Base-by-base conservation (phyloP, 805 yeast species). In the Pichia scutulata region DNA sequence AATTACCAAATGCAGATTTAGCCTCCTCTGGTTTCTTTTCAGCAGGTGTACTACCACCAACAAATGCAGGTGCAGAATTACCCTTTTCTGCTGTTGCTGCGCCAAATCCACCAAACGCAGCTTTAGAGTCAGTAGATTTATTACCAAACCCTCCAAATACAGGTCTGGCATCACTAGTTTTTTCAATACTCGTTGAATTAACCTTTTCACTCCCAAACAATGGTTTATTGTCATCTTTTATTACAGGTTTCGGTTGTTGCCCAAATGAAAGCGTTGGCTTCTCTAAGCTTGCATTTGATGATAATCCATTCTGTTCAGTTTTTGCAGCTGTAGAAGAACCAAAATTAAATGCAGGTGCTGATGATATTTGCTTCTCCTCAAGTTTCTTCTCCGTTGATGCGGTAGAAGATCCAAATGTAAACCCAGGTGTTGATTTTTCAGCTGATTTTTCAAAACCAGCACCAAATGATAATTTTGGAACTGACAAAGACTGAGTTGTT, bases 1-100 rank as follows among this genome's bases (percentile, higher is more conserved):
- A 46, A 18, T 19, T n/a, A 10, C 58, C 59, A 47, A 59, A 59
- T 7, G 46, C 19, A 46, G 58, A 52, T 8, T 54, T 44, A 39
- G 60, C 55, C 18, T 48, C 47, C 3, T 24, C 41, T 13, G 46
- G 19, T 33, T 16, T 33, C 18, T 33, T 33, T 16, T 33, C 37
- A 7, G 37, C n/a, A 33, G 8, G 16, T 33, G 19, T 4, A 33
- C 37, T 19, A 33, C 16, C 16, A 7, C n/a, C n/a, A 33, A 18
- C 19, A 16, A 33, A 33, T 5, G 18, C 19, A 16, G 37, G 10
- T 16, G 5, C n/a, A 14, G 37, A 4, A 14, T 33, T 19, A 14
- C 7, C 37, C n/a, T 16, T 33, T n/a, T 33, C n/a, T n/a, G n/a
- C 37, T 33, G 12, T n/a, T 8, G 33, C 12, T 3, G 33, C 9